Evolutionary conservation across 169 alveolate genomes (phyloP), one percentile per base, ranked within the genome.

Genomic region (Plasmodium adleri): DNA sequence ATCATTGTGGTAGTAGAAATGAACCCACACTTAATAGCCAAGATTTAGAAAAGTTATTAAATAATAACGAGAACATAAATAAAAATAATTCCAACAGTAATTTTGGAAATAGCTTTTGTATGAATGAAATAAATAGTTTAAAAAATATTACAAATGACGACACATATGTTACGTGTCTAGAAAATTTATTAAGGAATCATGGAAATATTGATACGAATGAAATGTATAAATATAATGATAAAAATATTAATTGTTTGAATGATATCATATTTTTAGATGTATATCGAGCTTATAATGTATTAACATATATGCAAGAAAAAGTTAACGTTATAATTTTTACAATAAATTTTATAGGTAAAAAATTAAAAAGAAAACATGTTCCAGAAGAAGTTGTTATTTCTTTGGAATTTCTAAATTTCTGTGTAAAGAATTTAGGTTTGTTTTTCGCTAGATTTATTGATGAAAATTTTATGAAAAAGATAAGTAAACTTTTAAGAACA

Each of bases 311-410:
- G 92, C 92, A 86, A 72, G 70, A 86, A 43, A 86, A 86, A 52
- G 47, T 86, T 15, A 86, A 54, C 63, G 62, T 86, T 10, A 86
- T 86, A 8, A 86, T 86, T 60, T 86, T 54, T 60, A 87, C 93
- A 17, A 63, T 92, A 20, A 94, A 92, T 75, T 75, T 92, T 24
- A 87, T 86, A 15, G 93, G 93, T 3, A 91, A 94, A 92, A 83
- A 93, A 45, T 88, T 94, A 88, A 73, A 93, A 85, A 76, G 88
- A 56, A 92, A 94, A 49, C 90, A 90, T 50, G 91, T 73, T 24
- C 95, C 96, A 1, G 96, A 94, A 85, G 96, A 94, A 62, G 80
- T 92, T 32, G 92, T 94, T n/a, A 83, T 92, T 17, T 92, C 94
- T 45, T 76, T 94, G 49, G 96, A 94, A 74, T 83, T 92, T 47